phyloP scores from a whole-genome alignment of 2,329 filamentous ascomycete genomes.

The Epichloe amarillans region DNA sequence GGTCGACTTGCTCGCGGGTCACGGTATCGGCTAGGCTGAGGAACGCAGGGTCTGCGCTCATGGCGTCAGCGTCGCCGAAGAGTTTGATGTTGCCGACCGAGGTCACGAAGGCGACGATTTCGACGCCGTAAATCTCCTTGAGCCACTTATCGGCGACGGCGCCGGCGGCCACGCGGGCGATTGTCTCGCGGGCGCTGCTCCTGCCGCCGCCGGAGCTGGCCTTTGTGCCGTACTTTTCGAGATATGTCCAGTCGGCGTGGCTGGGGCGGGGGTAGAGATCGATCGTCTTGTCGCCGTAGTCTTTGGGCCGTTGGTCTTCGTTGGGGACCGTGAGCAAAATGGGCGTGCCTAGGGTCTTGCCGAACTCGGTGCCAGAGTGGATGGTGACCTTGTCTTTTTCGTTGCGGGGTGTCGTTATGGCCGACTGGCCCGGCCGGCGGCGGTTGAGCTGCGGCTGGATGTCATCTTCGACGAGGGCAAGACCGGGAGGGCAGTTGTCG shows the following conservation, averaged over 20 bases:
- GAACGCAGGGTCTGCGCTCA: constrained; percentile 70
- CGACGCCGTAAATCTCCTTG: constrained; percentile 62
- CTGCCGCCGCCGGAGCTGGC: constrained; percentile 81
- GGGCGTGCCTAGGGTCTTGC: constrained; percentile 79
- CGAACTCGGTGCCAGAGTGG: constrained; percentile 83
- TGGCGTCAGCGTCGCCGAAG: constrained; percentile 19
- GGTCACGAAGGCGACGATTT: constrained; percentile 83
- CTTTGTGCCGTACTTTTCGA: constrained; percentile 94
- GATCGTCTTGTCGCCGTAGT: constrained; percentile 85
- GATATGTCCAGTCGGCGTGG: constrained; percentile 93
- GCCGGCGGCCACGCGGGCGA: constrained; percentile 81
- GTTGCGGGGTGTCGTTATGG: constrained; percentile 81
- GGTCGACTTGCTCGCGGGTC: constrained; percentile 65
- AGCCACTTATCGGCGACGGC: constrained; percentile 93
- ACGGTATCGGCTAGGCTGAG: constrained; percentile 59
- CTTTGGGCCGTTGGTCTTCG: constrained; percentile 82
- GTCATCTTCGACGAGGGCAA: constrained; percentile 71
- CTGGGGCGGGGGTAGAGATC: constrained; percentile 81
- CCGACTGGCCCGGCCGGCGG: constrained; percentile 75
- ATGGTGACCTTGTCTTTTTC: constrained; percentile 89
- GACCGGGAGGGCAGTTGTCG: constrained; percentile 79
- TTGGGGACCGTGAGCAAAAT: constrained; percentile 81
- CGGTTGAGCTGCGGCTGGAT: constrained; percentile 94
- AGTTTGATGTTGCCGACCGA: constrained; percentile 54
- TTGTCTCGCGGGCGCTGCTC: constrained; percentile 87